These are phyloP conservation scores for Boletus edulis DNA, from an alignment of 768 basidiomycete genomes.

Conservation along the genomic window DNA sequence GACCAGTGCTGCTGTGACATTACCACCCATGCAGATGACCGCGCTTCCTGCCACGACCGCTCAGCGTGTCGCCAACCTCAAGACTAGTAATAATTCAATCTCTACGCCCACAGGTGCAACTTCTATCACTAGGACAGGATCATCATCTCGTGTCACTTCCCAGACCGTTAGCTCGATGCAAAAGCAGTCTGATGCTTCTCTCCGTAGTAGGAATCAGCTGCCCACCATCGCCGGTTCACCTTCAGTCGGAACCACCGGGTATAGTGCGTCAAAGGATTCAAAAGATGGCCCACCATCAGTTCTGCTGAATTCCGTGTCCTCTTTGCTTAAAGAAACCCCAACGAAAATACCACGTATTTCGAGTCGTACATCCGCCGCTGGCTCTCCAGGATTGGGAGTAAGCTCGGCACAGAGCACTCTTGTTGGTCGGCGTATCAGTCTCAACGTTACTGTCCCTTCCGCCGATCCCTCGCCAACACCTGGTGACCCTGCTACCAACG, in stretches of 20 bases:
- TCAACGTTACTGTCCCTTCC: conserved; percentile 55
- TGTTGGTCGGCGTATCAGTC: conserved; percentile 64
- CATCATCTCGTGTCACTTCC: conserved; percentile 66
- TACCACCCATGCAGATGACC: conserved; percentile 91
- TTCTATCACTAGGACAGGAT: conserved; percentile 40
- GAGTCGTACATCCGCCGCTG: conserved; percentile 73
- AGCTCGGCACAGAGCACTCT: conserved; percentile 50
- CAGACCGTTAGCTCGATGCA: conserved; percentile 87
- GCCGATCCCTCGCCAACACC: conserved; percentile 62
- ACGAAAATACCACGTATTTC: conserved; percentile 93
- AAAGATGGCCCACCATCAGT: conserved; percentile 58
- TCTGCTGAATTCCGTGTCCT: conserved; percentile 48
- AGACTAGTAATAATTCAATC: conserved; percentile 47
- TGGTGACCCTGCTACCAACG: conserved; percentile 50
- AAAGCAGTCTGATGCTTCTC: conserved; percentile 80
- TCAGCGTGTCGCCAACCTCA: conserved; percentile 81
- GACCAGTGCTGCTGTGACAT: conserved; percentile 58
- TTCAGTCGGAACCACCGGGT: conserved; percentile 68
- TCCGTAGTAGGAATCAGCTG: conserved; percentile 70
- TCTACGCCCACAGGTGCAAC: conserved; percentile 40
- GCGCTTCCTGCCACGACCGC: conserved; percentile 80
- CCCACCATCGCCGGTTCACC: conserved; percentile 95
- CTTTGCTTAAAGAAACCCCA: conserved; percentile 76
- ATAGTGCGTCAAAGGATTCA: conserved; percentile 49
- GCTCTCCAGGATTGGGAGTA: conserved; percentile 67